Conservation (phyloP, 495 filamentous ascomycete genomes). For the Penicillium turbatum region DNA sequence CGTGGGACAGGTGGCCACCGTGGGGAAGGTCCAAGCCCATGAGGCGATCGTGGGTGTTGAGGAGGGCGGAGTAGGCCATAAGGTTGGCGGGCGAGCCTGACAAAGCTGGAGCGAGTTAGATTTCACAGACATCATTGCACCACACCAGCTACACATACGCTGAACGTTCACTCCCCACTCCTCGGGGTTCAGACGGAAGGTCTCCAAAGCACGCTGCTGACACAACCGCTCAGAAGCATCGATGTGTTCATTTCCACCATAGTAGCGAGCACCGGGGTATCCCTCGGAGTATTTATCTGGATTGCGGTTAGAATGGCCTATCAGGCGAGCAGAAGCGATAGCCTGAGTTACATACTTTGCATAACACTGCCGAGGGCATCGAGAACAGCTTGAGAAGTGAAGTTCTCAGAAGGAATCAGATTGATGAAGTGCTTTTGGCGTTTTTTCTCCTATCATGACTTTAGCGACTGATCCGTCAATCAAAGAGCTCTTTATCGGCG, state of each 20-base stretch:
- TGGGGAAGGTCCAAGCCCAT: conserved; percentile 98
- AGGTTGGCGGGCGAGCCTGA: conserved; percentile 96
- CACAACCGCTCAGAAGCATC: conserved; percentile 87
- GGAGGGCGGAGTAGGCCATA: conserved; percentile 88
- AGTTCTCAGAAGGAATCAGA: conserved; percentile 98
- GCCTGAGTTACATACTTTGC: conserved; percentile 66
- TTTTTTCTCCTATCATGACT: conserved; percentile 70
- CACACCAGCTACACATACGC: conserved; percentile 47
- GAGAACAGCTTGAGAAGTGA: conserved; percentile 93
- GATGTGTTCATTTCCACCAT: conserved; percentile 95
- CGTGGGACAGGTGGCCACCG: conserved; percentile 94
- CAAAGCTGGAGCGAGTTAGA: conserved; percentile 59
- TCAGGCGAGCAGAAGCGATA: conserved; percentile 6
- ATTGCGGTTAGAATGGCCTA: conserved; percentile 11
- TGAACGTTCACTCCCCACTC: conserved; percentile 99
- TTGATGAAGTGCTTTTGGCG: conserved; percentile 98
- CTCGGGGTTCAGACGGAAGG: conserved; percentile 74
- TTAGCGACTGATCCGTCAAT: conserved; percentile 8
- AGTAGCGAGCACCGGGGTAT: conserved; percentile 94
- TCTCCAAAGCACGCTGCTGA: conserved; percentile 80
- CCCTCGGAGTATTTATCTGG: conserved; percentile 99
- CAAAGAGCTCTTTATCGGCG: not conserved
- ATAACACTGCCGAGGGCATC: conserved; percentile 97
- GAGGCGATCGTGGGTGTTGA: conserved; percentile 87
- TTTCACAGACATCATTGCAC: not conserved